Evolutionary conservation across 495 filamentous ascomycete species (phyloP), one percentile per base, ranked within the genome.

Genomic region (Penicillium psychrofluorescens): DNA sequence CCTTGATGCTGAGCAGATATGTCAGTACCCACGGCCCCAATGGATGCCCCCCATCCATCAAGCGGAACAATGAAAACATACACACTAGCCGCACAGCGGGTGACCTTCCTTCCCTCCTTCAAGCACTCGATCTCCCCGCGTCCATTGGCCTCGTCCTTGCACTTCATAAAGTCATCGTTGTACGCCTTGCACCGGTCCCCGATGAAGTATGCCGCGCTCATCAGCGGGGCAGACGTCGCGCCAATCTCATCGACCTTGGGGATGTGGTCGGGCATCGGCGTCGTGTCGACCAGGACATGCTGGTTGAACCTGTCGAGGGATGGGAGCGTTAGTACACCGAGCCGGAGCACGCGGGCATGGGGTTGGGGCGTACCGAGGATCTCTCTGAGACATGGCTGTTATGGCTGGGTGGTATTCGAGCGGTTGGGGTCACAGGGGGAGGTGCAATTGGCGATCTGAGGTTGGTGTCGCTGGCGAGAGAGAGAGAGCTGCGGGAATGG

Each of bases 121-220:
- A 99, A 67, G 67, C 92, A 99, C 43, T 95, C 89, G 38, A 94
- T 64, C 73, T 97, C 94, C 48, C 91, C 94, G 67, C 73, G 79
- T 42, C 92, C 94, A 40, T 81, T 77, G 37, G 86, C 77, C 73
- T 95, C 87, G 40, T 78, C 85, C 83, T 97, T 99, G 81, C 92
- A 99, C 70, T 92, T 81, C 90, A 99, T 97, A 68, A 81, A 99
- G 70, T 99, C 92, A 72, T 99, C 92, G 68, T 96, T 98, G 74
- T 88, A 99, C 38, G 85, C 74, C 58, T 78, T 83, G 80, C 92
- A 99, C 55, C 90, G 81, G 48, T 88, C 90, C 38, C 92, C 92
- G 63, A 99, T 99, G 62, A 96, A 97, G 77, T 83, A 99, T n/a
- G 88, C 79, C 12, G 92, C 94, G 49, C 86, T 91, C 30, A 90